Conservation (phyloP, 1,284 basidiomycete species). For the Mycosarcoma maydis region DNA sequence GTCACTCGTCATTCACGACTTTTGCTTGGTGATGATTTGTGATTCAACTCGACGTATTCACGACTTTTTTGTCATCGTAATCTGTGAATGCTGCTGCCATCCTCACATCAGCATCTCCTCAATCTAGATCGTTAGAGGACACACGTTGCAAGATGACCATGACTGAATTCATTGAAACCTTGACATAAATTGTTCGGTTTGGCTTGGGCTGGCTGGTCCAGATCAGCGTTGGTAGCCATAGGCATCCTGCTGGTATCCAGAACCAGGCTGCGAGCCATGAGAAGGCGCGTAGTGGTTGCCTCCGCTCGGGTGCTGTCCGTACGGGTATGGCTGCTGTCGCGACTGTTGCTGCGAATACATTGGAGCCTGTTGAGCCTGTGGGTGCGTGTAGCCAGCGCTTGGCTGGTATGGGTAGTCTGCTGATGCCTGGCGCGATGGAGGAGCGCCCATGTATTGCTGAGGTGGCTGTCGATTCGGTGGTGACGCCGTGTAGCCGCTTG, state of each 20-base stretch:
- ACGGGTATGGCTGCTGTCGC: slow-evolving; percentile 22
- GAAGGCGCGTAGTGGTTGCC: slow-evolving; percentile 19
- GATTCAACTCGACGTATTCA: background rate
- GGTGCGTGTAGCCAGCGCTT: slow-evolving; percentile 10
- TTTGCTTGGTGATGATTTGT: no score
- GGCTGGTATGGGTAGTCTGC: slow-evolving; percentile 37
- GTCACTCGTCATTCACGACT: no score
- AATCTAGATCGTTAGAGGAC: no score
- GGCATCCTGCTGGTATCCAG: slow-evolving; percentile 6
- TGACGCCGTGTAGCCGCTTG: slow-evolving; percentile 23
- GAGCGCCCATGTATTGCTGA: slow-evolving; percentile 19
- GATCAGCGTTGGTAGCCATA: slow-evolving; percentile 30
- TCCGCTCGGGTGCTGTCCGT: slow-evolving; percentile 25
- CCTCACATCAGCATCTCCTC: no score
- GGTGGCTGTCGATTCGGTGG: slow-evolving; percentile 24
- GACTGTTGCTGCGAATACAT: slow-evolving; percentile 13
- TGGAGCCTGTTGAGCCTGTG: slow-evolving; percentile 15
- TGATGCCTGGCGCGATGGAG: slow-evolving; percentile 27
- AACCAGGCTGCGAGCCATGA: slow-evolving; percentile 28
- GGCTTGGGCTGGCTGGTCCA: background rate
- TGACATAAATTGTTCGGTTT: background rate
- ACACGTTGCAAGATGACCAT: background rate
- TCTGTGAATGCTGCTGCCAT: no score
- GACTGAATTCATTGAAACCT: background rate
- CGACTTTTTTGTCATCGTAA: background rate